These are phyloP conservation scores for Fusarium redolens DNA, from an alignment of 2,329 filamentous ascomycete genomes.

Conservation along the genomic window DNA sequence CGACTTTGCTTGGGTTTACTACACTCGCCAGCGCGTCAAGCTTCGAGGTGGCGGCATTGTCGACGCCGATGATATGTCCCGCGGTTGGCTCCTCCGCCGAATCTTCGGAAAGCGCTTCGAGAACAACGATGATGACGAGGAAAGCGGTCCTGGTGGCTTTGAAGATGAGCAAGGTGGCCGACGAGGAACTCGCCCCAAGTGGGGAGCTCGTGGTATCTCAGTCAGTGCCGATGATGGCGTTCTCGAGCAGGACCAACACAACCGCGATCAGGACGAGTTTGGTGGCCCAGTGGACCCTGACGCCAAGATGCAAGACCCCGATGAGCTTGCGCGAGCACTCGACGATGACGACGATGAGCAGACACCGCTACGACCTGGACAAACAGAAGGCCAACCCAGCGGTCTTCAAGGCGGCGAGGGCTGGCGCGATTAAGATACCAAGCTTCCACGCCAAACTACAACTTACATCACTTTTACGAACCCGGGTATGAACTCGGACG, in stretches of 20 bases:
- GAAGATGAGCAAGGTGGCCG: slow-evolving; percentile 49
- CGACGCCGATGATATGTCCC: slow-evolving; percentile 86
- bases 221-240: slow-evolving; percentile 73
- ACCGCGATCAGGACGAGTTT: slow-evolving; percentile 59
- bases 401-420: slow-evolving; percentile 60
- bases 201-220: slow-evolving; percentile 73
- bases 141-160: slow-evolving; percentile 64
- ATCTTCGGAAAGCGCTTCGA: slow-evolving; percentile 74
- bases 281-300: slow-evolving; percentile 66
- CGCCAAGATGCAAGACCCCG: slow-evolving; percentile 74
- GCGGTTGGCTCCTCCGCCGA: slow-evolving; percentile 84
- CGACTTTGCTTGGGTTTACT: slow-evolving; percentile 98
- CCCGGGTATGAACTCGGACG: slow-evolving; percentile 16
- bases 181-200: slow-evolving; percentile 60
- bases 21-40: slow-evolving; percentile 92
- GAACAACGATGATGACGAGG: slow-evolving; percentile 67
- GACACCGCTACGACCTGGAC: slow-evolving; percentile 48
- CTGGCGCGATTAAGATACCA: slow-evolving; percentile 54
- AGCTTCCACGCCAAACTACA: background rate
- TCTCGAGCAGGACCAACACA: slow-evolving; percentile 61
- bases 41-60: slow-evolving; percentile 87
- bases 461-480: slow-evolving; percentile 11
- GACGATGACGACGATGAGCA: slow-evolving; percentile 64
- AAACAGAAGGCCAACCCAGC: slow-evolving; percentile 48
- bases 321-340: slow-evolving; percentile 70